Conservation (phyloP, 352 stramenopile genomes). For the Phytophthora sp. region DNA sequence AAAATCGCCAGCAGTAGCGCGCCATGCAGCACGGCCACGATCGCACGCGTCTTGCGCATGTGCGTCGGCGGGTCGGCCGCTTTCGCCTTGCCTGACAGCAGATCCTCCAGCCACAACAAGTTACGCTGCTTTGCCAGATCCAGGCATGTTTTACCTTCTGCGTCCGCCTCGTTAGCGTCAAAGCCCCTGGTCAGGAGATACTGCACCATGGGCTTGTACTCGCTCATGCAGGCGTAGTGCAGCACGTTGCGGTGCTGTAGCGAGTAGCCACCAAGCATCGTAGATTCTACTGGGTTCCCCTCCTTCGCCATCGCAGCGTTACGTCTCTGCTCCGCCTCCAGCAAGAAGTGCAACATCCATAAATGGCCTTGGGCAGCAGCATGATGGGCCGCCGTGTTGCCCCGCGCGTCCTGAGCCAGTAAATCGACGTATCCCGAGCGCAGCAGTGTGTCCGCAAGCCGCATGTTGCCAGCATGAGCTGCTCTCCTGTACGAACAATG, state of each 20-base stretch:
- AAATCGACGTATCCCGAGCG: conserved; percentile 58
- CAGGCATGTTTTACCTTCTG: conserved; percentile 50
- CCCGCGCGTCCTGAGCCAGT: conserved; percentile 54
- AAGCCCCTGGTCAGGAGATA: conserved; percentile 68
- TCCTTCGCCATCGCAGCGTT: conserved; percentile 28
- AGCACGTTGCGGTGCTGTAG: conserved; percentile 47
- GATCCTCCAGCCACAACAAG: conserved; percentile 54
- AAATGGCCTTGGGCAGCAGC: conserved; percentile 73
- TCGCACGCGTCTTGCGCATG: conserved; percentile 58
- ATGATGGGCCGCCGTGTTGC: conserved; percentile 76
- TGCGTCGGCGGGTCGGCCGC: conserved; percentile 54
- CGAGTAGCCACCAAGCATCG: conserved; percentile 42
- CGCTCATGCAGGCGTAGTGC: conserved; percentile 66
- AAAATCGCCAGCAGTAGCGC: conserved; percentile 57
- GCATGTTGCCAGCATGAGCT: conserved; percentile 71
- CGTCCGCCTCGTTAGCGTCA: conserved; percentile 53
- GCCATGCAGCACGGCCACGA: conserved; percentile 59
- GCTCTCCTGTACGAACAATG: conserved; percentile 50
- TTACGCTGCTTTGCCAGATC: conserved; percentile 48
- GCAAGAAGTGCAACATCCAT: conserved; percentile 76
- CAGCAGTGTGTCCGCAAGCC: conserved; percentile 64
- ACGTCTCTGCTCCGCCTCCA: conserved; percentile 50
- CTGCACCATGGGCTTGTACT: conserved; percentile 73
- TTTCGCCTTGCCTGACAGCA: conserved; percentile 47
- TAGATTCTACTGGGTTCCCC: conserved; percentile 23